Conservation (phyloP, 202 grass and related monocot species). For the Panicum hallii region DNA sequence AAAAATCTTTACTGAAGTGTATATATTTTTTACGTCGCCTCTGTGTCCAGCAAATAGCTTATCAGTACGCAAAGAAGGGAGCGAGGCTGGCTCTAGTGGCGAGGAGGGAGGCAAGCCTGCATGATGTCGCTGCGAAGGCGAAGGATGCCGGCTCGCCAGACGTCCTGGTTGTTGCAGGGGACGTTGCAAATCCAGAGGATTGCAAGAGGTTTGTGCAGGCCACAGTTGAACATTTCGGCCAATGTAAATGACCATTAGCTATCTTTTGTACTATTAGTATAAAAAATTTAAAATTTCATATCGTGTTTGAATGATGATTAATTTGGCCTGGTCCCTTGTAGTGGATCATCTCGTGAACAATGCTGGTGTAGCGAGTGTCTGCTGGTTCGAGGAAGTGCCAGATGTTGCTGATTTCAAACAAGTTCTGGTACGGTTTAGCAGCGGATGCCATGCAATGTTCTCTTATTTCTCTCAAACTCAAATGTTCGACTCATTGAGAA, state of each 20-base stretch:
- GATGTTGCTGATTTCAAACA: conserved; percentile 60
- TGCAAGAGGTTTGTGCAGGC: conserved; percentile 59
- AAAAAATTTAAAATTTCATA: background rate
- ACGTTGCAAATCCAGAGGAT: conserved; percentile 60
- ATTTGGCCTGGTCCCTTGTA: background rate
- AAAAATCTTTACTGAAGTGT: background rate
- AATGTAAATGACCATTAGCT: conserved; percentile 18
- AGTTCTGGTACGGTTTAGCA: conserved; percentile 49
- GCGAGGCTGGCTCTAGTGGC: conserved; percentile 65
- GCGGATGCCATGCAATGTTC: background rate
- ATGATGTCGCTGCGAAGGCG: conserved; percentile 46
- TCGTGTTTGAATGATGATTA: background rate
- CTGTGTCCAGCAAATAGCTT: conserved; percentile 66
- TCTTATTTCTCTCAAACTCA: background rate
- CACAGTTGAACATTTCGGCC: conserved; percentile 54
- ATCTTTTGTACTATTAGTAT: background rate
- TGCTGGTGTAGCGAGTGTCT: conserved; percentile 54
- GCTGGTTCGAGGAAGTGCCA: conserved; percentile 65
- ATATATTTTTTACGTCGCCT: background rate
- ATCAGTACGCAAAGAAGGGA: conserved; percentile 70
- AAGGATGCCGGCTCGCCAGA: conserved; percentile 51
- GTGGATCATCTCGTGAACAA: conserved; percentile 87
- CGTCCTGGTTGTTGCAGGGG: conserved; percentile 58
- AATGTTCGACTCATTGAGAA: too few relatives aligned
- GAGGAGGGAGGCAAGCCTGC: conserved; percentile 60